Evolutionary conservation across 345 rosid genomes (phyloP), one percentile per base, ranked within the genome.

Genomic region (Nasturtium officinale): DNA sequence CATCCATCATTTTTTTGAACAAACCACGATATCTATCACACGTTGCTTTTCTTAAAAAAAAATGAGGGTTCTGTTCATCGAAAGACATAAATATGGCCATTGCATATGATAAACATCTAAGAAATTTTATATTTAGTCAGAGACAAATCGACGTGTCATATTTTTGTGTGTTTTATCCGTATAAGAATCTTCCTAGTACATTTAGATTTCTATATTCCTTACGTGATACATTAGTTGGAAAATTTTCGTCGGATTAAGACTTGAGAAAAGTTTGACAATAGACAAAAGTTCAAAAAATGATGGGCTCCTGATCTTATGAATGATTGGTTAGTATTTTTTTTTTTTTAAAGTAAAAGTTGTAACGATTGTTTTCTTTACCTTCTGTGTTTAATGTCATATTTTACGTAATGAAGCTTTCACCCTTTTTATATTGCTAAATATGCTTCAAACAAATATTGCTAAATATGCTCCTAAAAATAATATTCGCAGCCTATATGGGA

Each of bases 1-100:
- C 61, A 66, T 58, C 78, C 67, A 74, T 74, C 73, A 58, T 50
- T 66, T 75, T 67, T 73, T 58, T 40, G 40, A 66, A 58, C 72
- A 35, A 58, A 66, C 78, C 78, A 37, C 17, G 23, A 46, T 33
- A 65, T 73, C 63, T 21, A 53, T 64, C 70, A 53, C 37, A 70
- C 46, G 35, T 54, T 42, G 4, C 57, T 73, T 30, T 21, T 42
- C 47, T 30, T 29, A 18, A 48, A 32, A 32, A 43, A 28, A 30
- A 37, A 3, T 30, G 5, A 30, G 25, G 9, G 28, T 42, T 62
- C 37, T 73, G 26, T 73, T 74, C 66, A 47, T 58, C 51, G 32
- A 35, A 73, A 73, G 30, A 65, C 38, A 66, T 40, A 25, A 42
- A 43, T 21, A 46, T 45, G 12, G n/a, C 48, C 10, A 67, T n/a